Evolutionary conservation across 129 eudicot species (phyloP).

Genomic region (Artemisia annua): DNA sequence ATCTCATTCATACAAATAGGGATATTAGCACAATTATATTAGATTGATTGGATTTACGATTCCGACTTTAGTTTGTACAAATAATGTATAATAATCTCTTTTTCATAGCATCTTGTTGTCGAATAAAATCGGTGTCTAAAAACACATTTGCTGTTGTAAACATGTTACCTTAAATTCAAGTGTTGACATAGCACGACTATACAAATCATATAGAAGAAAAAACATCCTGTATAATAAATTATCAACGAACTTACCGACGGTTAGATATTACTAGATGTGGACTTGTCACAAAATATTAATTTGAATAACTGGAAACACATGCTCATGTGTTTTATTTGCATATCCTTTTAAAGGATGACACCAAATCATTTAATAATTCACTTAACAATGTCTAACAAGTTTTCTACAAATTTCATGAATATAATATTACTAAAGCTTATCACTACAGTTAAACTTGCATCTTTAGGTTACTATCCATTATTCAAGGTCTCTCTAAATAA

Average conservation of each 20-base stretch:
- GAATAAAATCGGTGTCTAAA: too few species aligned
- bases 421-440: not conserved
- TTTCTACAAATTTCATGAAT: not conserved
- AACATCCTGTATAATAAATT: too few species aligned
- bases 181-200: not conserved
- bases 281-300: not conserved
- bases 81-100: too few species aligned
- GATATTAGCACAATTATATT: too few species aligned
- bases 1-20: too few species aligned
- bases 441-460: not conserved
- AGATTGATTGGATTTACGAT: too few species aligned
- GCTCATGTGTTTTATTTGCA: not conserved
- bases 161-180: too few species aligned
- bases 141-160: too few species aligned
- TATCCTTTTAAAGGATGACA: not conserved
- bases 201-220: not conserved
- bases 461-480: not conserved
- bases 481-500: not conserved
- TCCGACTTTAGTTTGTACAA: too few species aligned
- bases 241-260: not conserved
- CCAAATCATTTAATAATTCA: not conserved
- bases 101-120: too few species aligned
- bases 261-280: not conserved
- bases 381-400: slow-evolving; percentile 6
- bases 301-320: not conserved